Evolutionary conservation across 1,284 basidiomycete species (phyloP), one percentile per base, ranked within the genome.

Genomic region (Golubevia pallescens): DNA sequence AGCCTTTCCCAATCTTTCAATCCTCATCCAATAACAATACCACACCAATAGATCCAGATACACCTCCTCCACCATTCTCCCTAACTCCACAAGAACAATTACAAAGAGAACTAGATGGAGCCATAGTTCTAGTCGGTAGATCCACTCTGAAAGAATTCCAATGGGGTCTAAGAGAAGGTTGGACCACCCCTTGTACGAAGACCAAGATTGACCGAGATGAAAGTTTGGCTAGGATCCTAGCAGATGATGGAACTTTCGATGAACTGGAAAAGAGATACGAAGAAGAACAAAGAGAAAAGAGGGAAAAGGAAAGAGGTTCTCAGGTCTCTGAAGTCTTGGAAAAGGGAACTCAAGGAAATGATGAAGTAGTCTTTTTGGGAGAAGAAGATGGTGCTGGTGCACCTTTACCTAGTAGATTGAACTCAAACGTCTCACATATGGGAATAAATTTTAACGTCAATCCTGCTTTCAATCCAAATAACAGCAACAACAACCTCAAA

Each of bases 141-240:
- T 80, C 82, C 8, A 79, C 82, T 2, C 71, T 75, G 54, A 85
- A 85, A 61, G 82, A 85, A 61, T 85, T 74, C 73, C 73, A 74
- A 1, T 81, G 78, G 79, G 82, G 73, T 14, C 62, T 85, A 57
- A 73, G 77, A 55, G 58, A 74, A 20, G 82, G 82, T n/a, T 85
- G 82, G 82, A 73, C 67, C 6, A 75, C 74, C 2, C 81, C 82
- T 2, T 68, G 69, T 52, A 70, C 74, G 28, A 72, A 74, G 28
- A 42, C 72, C 28, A 67, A 71, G 32, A 59, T 68, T 7, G 81
- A 84, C 57, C 61, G 68, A 8, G 79, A 82, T 34, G 76, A 84
- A 19, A 67, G 71, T 56, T 70, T 84, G 0, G 77, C 79, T 16
- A 57, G 62, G 19, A 57, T 57, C 23, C 71, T 84, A 10, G 73